These are phyloP conservation scores for Syzygium aromaticum DNA, from an alignment of 345 rosid genomes.

Conservation along the genomic window DNA sequence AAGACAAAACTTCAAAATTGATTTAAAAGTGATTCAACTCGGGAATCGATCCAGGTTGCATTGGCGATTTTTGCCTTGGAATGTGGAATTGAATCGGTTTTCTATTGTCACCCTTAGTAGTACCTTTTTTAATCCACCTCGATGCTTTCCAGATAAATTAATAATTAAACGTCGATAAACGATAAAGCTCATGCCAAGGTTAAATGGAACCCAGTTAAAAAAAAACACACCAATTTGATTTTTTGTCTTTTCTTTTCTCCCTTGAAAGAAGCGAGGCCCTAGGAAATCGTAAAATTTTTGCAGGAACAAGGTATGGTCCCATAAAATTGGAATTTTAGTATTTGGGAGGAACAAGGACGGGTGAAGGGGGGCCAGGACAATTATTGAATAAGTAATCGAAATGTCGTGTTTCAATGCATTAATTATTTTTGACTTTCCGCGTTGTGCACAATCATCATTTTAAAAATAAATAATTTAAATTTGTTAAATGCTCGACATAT, in stretches of 20 bases:
- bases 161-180: background rate
- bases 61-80: background rate
- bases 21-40: too few relatives aligned
- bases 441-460: background rate
- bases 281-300: background rate
- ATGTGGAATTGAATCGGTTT: background rate
- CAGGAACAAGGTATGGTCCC: background rate
- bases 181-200: background rate
- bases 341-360: background rate
- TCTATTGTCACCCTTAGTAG: background rate
- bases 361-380: fast-evolving
- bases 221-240: background rate
- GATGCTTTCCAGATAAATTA: background rate
- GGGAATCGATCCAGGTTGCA: background rate
- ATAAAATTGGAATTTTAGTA: background rate
- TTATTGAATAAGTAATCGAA: background rate
- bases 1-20: background rate
- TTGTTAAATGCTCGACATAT: background rate
- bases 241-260: background rate
- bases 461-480: background rate
- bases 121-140: background rate
- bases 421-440: background rate
- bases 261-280: background rate
- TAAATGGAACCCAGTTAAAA: background rate
- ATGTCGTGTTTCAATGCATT: background rate